These are phyloP conservation scores for Scedosporium boydii DNA, from an alignment of 2,329 filamentous ascomycete genomes.

Conservation along the genomic window DNA sequence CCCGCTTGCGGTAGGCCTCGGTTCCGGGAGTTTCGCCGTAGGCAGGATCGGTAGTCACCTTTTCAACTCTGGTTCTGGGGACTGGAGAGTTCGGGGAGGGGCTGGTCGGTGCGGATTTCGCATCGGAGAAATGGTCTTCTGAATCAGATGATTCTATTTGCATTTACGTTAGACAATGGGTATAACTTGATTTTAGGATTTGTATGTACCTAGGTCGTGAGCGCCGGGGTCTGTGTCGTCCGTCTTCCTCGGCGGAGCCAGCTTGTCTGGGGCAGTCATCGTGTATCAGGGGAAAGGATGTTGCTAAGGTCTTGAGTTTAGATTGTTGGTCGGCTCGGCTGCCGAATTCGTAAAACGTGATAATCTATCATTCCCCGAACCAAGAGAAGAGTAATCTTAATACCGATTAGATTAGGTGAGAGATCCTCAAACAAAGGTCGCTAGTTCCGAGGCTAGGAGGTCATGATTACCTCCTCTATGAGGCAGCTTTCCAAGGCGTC, in stretches of 20 bases:
- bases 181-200: slow-evolving; percentile 5
- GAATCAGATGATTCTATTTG: slow-evolving; percentile 46
- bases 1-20: slow-evolving; percentile 44
- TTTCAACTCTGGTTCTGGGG: slow-evolving; percentile 50
- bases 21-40: slow-evolving; percentile 55
- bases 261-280: slow-evolving; percentile 3
- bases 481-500: background rate
- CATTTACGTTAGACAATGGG: background rate
- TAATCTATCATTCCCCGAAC: background rate
- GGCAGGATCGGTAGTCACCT: slow-evolving; percentile 40
- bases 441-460: background rate
- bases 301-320: background rate
- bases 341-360: background rate
- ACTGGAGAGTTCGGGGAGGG: slow-evolving; percentile 38
- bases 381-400: background rate
- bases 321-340: background rate
- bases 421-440: background rate
- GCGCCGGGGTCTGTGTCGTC: slow-evolving; percentile 43
- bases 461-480: background rate
- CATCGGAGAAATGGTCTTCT: slow-evolving; percentile 62
- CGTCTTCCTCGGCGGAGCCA: slow-evolving; percentile 3
- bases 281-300: background rate
- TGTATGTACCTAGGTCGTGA: slow-evolving; percentile 43
- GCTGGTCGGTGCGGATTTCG: slow-evolving; percentile 41
- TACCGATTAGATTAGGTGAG: background rate